Base-by-base conservation (phyloP, 2,329 filamentous ascomycete species). In the Scopulariopsis brevicaulis region DNA sequence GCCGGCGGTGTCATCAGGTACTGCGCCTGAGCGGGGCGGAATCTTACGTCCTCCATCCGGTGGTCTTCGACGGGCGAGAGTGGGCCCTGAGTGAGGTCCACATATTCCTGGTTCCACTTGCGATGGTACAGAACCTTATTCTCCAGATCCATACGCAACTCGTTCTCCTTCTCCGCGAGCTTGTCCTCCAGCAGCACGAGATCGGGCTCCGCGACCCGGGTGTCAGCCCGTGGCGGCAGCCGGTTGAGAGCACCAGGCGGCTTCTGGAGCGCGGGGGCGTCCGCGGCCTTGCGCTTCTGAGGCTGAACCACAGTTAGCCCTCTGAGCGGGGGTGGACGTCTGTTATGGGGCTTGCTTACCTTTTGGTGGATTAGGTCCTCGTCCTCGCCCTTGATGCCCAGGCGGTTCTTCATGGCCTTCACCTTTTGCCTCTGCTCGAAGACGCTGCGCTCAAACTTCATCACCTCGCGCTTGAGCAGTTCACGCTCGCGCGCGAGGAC, bases 331-430 rank as follows among this genome's bases (percentile, higher is more conserved):
- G 61, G 22, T 56, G 66, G 61, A 71, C n/a, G 14, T 11, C 15
- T 48, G 24, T 32, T n/a, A 50, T 15, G 35, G 25, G 15, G 8
- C 35, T 15, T 60, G 69, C 81, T 71, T 77, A 93, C 89, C 83
- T 94, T 96, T 71, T 94, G 89, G 74, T 96, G 95, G 75, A 96
- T 86, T 66, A 96, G 81, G 69, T 96, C 91, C 66, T 97, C 93
- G 67, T 97, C 94, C 66, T 96, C 89, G 64, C 84, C 86, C 74
- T 94, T 95, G 77, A 97, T 93, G 65, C 87, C 85, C 63, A 96
- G 82, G 67, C 88, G 88, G 68, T 89, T 79, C 79, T 97, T 97
- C 71, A 88, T 85, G 63, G 93, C 85, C 77, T 95, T 96, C 64
- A 97, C 81, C 68, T 84, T 83, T 60, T 82, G 80, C 55, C 94